These are phyloP conservation scores for Amanita jacksonii DNA, from an alignment of 768 basidiomycete genomes.

Conservation along the genomic window DNA sequence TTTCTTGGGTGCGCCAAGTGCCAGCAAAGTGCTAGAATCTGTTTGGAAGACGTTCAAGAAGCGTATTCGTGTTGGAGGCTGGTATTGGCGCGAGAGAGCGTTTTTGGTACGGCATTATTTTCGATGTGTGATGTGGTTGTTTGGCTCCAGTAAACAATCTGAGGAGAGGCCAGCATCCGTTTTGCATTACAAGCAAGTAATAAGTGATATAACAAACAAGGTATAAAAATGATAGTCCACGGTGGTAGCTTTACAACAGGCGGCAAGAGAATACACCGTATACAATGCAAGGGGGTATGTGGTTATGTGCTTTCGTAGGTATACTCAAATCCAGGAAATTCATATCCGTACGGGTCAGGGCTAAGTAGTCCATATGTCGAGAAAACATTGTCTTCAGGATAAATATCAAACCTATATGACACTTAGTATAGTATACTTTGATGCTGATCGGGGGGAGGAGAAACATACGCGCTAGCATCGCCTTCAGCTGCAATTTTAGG, in stretches of 20 bases:
- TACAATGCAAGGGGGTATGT: constrained; percentile 3
- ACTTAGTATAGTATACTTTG: too few species aligned
- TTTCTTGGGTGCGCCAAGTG: constrained; percentile 41
- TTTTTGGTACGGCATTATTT: constrained; percentile 33
- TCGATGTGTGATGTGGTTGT: constrained; percentile 32
- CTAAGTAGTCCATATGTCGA: constrained; percentile 48
- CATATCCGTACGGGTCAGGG: constrained; percentile 51
- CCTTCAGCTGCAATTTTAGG: constrained; percentile 90
- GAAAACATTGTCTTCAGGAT: constrained; percentile 65
- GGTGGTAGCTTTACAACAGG: constrained; percentile 4
- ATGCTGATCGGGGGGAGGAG: too few species aligned
- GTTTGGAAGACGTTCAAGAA: constrained; percentile 10
- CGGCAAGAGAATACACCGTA: not conserved
- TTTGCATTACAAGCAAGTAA: not conserved
- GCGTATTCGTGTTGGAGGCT: constrained; percentile 16
- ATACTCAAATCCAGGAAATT: constrained; percentile 79
- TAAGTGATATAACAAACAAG: not conserved
- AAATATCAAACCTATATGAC: constrained; percentile 69
- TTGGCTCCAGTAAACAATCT: constrained; percentile 25
- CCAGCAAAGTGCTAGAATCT: constrained; percentile 11
- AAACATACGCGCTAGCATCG: constrained; percentile 84
- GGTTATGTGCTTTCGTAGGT: constrained; percentile 20
- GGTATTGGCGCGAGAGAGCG: constrained; percentile 24
- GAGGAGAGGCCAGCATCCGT: too few species aligned
- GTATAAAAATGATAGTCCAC: constrained; percentile 8